Conservation (phyloP, 23 red algal species). For the Gracilariopsis chorda region DNA sequence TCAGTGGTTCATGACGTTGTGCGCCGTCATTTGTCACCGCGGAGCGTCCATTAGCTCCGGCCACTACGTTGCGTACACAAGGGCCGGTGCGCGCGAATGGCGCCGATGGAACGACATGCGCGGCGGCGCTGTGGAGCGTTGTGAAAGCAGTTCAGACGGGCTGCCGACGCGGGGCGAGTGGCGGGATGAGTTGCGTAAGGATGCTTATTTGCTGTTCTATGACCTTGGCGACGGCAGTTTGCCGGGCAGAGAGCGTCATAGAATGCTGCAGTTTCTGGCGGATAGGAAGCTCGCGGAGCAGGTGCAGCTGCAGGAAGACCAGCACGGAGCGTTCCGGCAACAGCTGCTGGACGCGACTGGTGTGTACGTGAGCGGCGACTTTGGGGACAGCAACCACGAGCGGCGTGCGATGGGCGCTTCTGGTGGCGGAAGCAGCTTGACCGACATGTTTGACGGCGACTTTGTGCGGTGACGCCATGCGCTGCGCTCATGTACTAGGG, state of each 20-base stretch:
- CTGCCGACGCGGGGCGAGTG: neutral
- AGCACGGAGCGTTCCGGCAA: neutral
- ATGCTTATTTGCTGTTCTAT: slow-evolving; percentile 66
- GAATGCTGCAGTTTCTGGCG: neutral
- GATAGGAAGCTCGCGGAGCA: slow-evolving; percentile 1
- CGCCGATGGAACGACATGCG: slow-evolving; percentile 56
- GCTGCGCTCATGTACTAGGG: too few species aligned
- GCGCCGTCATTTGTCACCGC: slow-evolving; percentile 50
- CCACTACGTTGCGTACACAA: slow-evolving; percentile 68
- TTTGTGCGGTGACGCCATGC: too few species aligned
- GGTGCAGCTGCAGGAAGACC: neutral
- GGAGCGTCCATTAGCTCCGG: slow-evolving; percentile 1
- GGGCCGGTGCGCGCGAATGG: slow-evolving; percentile 27
- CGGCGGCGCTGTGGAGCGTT: neutral
- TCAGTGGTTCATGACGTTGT: slow-evolving; percentile 17
- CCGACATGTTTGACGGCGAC: too few species aligned
- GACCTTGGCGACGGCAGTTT: slow-evolving; percentile 30
- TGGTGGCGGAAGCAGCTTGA: too few species aligned
- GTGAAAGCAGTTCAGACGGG: neutral
- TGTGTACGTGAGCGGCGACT: too few species aligned
- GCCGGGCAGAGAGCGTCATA: neutral
- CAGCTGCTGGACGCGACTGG: neutral
- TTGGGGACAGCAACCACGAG: too few species aligned
- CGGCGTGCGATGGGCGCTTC: too few species aligned
- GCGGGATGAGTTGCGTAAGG: slow-evolving; percentile 41